phyloP scores from a whole-genome alignment of 169 alveolate species.

The Plasmodium vinckei region DNA sequence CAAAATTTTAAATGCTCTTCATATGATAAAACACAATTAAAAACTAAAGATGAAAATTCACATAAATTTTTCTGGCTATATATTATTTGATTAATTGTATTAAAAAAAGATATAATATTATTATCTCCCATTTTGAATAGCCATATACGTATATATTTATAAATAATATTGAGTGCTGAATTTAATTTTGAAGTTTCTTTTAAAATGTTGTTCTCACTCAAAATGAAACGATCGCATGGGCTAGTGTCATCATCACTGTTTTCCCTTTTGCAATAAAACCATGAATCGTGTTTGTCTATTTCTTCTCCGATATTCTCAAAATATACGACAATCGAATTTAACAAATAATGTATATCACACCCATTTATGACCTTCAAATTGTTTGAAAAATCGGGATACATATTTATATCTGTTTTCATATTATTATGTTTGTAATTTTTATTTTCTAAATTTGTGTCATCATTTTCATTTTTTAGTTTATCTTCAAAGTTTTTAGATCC shows the following conservation, averaged over 20 bases:
- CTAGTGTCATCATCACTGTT: not conserved
- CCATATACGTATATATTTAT: constrained; percentile 68
- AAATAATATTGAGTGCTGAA: constrained; percentile 58
- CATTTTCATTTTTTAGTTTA: not conserved
- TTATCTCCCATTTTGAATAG: constrained; percentile 26
- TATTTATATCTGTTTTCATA: not conserved
- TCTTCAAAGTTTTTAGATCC: not conserved
- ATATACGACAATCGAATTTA: constrained; percentile 31
- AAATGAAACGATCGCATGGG: constrained; percentile 1
- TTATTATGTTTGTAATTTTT: not conserved
- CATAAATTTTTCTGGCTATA: constrained; percentile 29
- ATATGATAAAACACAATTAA: constrained; percentile 67
- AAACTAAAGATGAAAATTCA: constrained; percentile 42
- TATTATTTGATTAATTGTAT: constrained; percentile 25
- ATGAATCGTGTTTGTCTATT: constrained; percentile 39
- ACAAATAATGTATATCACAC: constrained; percentile 30
- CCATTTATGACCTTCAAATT: not conserved
- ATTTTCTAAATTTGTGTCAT: not conserved
- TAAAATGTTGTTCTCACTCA: constrained; percentile 29
- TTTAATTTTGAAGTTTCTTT: constrained; percentile 43
- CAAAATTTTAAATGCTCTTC: constrained; percentile 63
- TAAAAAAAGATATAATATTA: constrained; percentile 29
- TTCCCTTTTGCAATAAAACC: constrained; percentile 41
- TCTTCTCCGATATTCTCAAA: constrained; percentile 70
- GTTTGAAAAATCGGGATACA: not conserved